Evolutionary conservation across 805 yeast genomes (phyloP).

Genomic region (Naumovozyma dairenensis): DNA sequence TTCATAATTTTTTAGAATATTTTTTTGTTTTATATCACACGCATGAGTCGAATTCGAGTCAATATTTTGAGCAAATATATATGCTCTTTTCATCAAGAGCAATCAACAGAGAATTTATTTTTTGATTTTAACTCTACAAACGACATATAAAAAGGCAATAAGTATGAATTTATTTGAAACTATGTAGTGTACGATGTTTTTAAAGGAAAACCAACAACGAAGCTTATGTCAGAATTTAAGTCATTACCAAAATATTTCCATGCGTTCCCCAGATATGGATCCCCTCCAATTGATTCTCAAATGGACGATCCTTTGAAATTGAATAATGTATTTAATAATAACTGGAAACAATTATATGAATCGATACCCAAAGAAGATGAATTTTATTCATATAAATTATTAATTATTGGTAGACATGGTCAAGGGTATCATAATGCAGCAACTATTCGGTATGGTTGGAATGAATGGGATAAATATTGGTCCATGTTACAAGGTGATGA

Average conservation of each 20-base stretch:
- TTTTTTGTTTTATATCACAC: too few species aligned
- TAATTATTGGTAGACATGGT: constrained; percentile 44
- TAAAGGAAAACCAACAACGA: too few species aligned
- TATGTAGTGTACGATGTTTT: too few species aligned
- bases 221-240: too few species aligned
- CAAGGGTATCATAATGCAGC: constrained; percentile 58
- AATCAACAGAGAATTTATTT: too few species aligned
- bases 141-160: too few species aligned
- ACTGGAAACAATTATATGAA: constrained; percentile 16
- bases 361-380: constrained; percentile 16
- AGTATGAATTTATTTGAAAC: too few species aligned
- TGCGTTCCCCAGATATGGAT: constrained; percentile 8
- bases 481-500: constrained; percentile 44
- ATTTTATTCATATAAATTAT: constrained; percentile 13
- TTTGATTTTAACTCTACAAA: too few species aligned
- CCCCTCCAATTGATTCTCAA: constrained; percentile 10
- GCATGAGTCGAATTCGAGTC: too few species aligned
- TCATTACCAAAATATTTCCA: constrained; percentile 22
- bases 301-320: constrained; percentile 12
- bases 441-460: constrained; percentile 43
- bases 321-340: constrained; percentile 7
- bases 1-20: too few species aligned
- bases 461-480: constrained; percentile 52
- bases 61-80: too few species aligned
- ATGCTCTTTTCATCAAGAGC: too few species aligned